Percentiles rank a stretch among this genome's conserved stretches.
phyloP scores from a whole-genome alignment of 2,329 filamentous ascomycete genomes.

The Aureobasidium subglaciale region DNA sequence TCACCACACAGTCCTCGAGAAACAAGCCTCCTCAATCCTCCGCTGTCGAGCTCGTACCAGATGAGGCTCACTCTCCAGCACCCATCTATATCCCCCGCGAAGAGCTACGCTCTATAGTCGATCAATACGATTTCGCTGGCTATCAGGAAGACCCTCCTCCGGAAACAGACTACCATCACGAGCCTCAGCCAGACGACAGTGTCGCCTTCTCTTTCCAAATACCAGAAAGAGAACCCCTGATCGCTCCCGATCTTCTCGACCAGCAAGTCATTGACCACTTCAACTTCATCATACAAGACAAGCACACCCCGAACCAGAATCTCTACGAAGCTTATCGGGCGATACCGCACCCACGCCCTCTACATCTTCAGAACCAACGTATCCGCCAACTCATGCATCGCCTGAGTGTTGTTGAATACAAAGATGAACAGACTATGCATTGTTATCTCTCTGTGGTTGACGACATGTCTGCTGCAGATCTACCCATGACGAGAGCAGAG shows the following conservation, averaged over 20 bases:
- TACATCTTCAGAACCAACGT: constrained; percentile 42
- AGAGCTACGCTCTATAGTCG: constrained; percentile 42
- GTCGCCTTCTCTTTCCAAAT: background rate
- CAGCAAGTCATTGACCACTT: constrained; percentile 4
- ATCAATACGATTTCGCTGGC: constrained; percentile 25
- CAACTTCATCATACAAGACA: background rate
- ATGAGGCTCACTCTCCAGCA: background rate
- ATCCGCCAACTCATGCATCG: constrained; percentile 61
- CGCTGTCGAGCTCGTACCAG: background rate
- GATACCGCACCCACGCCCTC: constrained; percentile 47
- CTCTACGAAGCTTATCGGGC: constrained; percentile 48
- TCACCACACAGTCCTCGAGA: background rate
- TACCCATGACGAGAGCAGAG: constrained; percentile 59
- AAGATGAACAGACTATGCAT: constrained; percentile 54
- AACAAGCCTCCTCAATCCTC: background rate
- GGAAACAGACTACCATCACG: background rate
- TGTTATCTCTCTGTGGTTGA: constrained; percentile 78
- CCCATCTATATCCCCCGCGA: constrained; percentile 28
- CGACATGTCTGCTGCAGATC: constrained; percentile 68
- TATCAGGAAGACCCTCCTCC: constrained; percentile 1
- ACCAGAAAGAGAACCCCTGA: background rate
- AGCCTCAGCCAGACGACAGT: background rate
- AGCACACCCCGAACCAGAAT: constrained; percentile 16
- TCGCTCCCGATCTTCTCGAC: background rate
- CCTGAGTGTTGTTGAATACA: constrained; percentile 54